phyloP scores from a whole-genome alignment of 2,329 filamentous ascomycete genomes.

The Aspergillus clavatus region DNA sequence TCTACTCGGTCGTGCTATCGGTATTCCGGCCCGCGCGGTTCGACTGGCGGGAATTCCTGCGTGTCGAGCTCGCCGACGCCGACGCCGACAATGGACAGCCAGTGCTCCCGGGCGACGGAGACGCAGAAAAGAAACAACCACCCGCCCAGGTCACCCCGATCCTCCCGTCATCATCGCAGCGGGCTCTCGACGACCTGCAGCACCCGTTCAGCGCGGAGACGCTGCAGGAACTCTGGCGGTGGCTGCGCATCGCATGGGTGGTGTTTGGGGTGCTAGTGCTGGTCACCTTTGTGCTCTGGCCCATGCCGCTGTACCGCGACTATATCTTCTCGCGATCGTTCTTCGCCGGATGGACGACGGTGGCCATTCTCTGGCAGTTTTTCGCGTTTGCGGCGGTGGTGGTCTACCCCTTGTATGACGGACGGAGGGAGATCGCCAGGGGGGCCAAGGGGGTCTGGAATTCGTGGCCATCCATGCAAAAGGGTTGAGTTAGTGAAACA shows the following conservation, averaged over 20 bases:
- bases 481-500: too few relatives aligned
- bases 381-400: neutral
- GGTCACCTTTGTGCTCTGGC: slow-evolving; percentile 53
- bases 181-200: too few relatives aligned
- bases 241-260: slow-evolving; percentile 43
- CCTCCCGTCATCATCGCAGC: too few relatives aligned
- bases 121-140: neutral
- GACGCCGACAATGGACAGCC: slow-evolving; percentile 11
- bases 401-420: neutral
- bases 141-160: too few relatives aligned
- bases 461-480: neutral
- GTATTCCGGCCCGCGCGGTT: slow-evolving; percentile 42
- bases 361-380: neutral
- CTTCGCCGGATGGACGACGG: too few relatives aligned
- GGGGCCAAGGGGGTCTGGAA: neutral
- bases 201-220: slow-evolving; percentile 28
- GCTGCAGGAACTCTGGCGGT: slow-evolving; percentile 45
- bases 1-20: slow-evolving; percentile 48
- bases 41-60: slow-evolving; percentile 40
- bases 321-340: too few relatives aligned
- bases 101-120: too few relatives aligned
- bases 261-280: slow-evolving; percentile 50
- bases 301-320: slow-evolving; percentile 52
- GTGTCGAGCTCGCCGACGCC: too few relatives aligned
- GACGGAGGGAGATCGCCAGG: neutral